Base-by-base conservation (phyloP, 371 early-diverging fungal genomes). In the Mortierella sp. region DNA sequence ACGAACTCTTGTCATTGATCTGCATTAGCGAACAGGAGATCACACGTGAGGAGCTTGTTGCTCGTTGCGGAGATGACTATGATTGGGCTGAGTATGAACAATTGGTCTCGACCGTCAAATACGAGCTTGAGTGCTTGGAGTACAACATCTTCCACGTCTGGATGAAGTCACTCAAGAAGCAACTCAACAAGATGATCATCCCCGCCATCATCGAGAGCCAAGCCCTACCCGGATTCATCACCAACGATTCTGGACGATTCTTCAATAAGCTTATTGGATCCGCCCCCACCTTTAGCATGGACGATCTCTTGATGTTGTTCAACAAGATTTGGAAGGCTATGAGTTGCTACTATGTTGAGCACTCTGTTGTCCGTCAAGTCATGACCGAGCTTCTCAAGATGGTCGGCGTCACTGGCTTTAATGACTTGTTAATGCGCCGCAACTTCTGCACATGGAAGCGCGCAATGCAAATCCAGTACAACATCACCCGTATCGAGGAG, bases 401-500 rank as follows among this genome's bases (percentile, higher is more conserved):
- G 54, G 93, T 98, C 76, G 97, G 98, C 51, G 94, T 96, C 19
- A 90, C 93, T 5, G 92, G 96, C 0, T 98, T 98, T 84, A 99
- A 99, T 83, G 95, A 97, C 78, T 79, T 99, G 64, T 87, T 99
- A 61, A 96, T 97, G 96, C 89, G 93, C 45, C 88, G 93, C 49
- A 94, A 94, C 88, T 94, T 93, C 70, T 93, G 93, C 75, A 93
- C 94, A 29, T 94, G 96, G 95, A 94, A 95, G 82, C 89, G 96
- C 71, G 91, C 91, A 23, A 97, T 98, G 93, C 98, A 98, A 87
- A 96, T 98, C 73, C 98, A 98, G 85, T 98, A 97, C 88, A 98
- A 98, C 76, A 92, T 97, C 49, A 94, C 96, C 4, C 91, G 97
- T 19, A 85, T 98, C 59, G 96, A 97, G 82, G 99, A 98, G 82